Evolutionary conservation across 257 asterid species (phyloP).

Genomic region (Gardenia jasminoides): DNA sequence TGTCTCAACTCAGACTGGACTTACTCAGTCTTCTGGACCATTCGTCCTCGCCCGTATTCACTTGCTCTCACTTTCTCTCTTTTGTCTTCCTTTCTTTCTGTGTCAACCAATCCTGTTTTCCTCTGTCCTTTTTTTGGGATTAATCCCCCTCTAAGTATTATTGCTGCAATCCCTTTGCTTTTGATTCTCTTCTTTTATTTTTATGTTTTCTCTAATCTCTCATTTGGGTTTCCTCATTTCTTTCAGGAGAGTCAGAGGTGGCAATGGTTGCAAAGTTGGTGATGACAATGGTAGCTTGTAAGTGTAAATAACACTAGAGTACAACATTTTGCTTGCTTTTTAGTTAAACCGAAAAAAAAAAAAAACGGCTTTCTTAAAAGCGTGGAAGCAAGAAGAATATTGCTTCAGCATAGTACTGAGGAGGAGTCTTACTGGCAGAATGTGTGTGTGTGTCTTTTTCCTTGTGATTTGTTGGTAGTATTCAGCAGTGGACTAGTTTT

Average conservation of each 20-base stretch:
- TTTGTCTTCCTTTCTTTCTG: slow-evolving; percentile 6
- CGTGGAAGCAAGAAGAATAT: too few species aligned
- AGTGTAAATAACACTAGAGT: slow-evolving; percentile 23
- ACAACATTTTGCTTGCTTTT: not conserved
- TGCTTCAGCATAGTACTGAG: not conserved
- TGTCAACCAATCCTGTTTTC: slow-evolving; percentile 2
- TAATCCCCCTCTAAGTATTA: not conserved
- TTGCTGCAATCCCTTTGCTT: not conserved
- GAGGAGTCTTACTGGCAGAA: not conserved
- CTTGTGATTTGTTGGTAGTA: slow-evolving; percentile 9
- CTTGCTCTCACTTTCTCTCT: slow-evolving; percentile 1
- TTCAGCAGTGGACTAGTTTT: not conserved
- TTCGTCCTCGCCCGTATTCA: slow-evolving; percentile 93
- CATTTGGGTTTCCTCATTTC: slow-evolving; percentile 13
- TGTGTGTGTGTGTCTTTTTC: not conserved
- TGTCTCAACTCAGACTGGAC: slow-evolving; percentile 98
- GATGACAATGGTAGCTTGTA: slow-evolving; percentile 99
- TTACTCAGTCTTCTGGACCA: slow-evolving; percentile 99
- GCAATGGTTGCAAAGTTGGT: slow-evolving; percentile 97
- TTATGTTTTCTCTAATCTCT: slow-evolving; percentile 14
- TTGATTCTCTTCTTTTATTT: not conserved
- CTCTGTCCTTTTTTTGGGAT: not conserved
- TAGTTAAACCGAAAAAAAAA: too few species aligned
- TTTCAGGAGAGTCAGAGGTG: slow-evolving; percentile 91
- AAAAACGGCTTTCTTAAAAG: too few species aligned